Base-by-base conservation (phyloP, 1,284 basidiomycete species). In the Leccinum variabile region DNA sequence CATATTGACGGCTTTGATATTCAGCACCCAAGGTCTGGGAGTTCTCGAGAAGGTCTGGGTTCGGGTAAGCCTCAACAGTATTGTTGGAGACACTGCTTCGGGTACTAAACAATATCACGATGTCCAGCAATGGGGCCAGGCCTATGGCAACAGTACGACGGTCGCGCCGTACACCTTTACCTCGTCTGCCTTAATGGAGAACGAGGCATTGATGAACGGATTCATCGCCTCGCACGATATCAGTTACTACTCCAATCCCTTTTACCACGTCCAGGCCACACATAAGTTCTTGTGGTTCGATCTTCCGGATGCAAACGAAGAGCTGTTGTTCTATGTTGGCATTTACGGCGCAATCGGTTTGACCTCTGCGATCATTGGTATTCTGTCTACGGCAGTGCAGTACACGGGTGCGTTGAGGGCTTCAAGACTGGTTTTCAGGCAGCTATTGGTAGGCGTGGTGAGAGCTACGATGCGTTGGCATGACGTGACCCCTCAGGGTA, bases 1-100 rank as follows among this genome's bases (percentile, higher is more conserved):
- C n/a, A 74, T 79, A 33, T 63, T 82, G 28, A 64, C 63, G n/a
- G 1, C 74, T 11, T 65, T 83, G 55, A 79, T 81, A 54, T 1
- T 63, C 7, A 65, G 60, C 54, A 65, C 72, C 22, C 75, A 76
- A 66, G 16, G 75, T 28, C 69, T 83, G 33, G 76, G 78, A 3
- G 78, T 83, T 10, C 70, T 66, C 46, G 84, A 85, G 69, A 85
- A 82, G 68, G 63, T 84, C 39, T 90, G 88, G 86, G 80, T 90
- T 63, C 65, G 63, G 60, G 73, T 68, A 22, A 57, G 66, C 66
- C n/a, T 10, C 41, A 5, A 35, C 7, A 18, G 44, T 50, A 18
- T 30, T 22, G 10, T 3, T 53, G 14, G 5, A 32, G 32, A 35
- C 37, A 4, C 14, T 14, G 2, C 11, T 52, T 59, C 11, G 18